Conservation (phyloP, 331 rosid species). For the Prunus yedoensis region DNA sequence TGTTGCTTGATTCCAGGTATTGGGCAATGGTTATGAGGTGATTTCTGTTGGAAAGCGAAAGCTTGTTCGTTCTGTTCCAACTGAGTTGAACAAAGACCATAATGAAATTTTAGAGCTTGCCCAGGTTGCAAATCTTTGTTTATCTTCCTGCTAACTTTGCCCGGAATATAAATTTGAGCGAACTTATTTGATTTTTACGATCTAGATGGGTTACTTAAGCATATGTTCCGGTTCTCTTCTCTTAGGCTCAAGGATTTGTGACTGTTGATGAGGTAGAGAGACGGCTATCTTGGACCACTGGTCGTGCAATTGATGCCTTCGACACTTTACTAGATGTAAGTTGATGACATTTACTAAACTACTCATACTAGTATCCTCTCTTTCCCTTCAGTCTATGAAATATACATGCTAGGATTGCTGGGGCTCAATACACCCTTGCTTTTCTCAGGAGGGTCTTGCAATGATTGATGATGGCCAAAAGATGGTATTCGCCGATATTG, state of each 20-base stretch:
- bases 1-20: conserved; percentile 50
- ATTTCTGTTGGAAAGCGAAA: conserved; percentile 89
- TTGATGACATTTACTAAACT: conserved; percentile 10
- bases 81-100: conserved; percentile 96
- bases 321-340: conserved; percentile 86
- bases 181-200: neutral
- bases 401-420: neutral
- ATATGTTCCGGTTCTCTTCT: conserved; percentile 1
- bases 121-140: conserved; percentile 54
- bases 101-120: conserved; percentile 96
- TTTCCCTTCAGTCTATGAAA: neutral
- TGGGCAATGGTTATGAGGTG: conserved; percentile 95
- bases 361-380: neutral
- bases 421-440: conserved; percentile 28
- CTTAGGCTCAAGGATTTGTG: conserved; percentile 87
- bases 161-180: neutral
- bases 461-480: conserved; percentile 96
- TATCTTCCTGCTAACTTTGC: neutral
- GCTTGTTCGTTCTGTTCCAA: conserved; percentile 97
- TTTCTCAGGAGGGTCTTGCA: conserved; percentile 79
- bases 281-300: conserved; percentile 79
- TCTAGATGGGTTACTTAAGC: neutral
- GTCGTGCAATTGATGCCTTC: conserved; percentile 86
- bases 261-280: conserved; percentile 79
- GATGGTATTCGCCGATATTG: conserved; percentile 76